Conservation (phyloP, 2,329 filamentous ascomycete species). For the Trichoderma sp. region DNA sequence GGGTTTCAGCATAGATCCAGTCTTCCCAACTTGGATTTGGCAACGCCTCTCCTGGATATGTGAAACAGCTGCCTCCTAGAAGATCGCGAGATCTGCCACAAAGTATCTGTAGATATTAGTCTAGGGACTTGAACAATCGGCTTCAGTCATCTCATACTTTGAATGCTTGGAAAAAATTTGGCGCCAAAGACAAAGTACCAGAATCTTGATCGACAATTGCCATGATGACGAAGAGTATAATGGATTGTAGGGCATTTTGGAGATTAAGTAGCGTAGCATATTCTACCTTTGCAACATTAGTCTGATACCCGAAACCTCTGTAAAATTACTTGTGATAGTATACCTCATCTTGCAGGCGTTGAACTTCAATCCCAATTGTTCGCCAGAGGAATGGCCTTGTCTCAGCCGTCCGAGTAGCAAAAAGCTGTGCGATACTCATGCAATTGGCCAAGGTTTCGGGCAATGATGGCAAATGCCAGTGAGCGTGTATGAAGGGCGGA, state of each 20-base stretch:
- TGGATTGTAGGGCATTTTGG: not conserved
- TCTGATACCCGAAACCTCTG: not conserved
- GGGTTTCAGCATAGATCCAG: slow-evolving; percentile 1
- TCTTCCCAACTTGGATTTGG: slow-evolving; percentile 4
- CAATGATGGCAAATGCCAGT: slow-evolving; percentile 2
- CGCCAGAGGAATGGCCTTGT: slow-evolving; percentile 7
- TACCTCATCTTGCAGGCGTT: slow-evolving; percentile 5
- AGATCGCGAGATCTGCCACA: not conserved
- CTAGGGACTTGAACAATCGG: too few species aligned
- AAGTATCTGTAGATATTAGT: not conserved
- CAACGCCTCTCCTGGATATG: not conserved
- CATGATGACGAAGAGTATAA: slow-evolving; percentile 1
- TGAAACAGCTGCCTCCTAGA: not conserved
- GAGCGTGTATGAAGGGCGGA: slow-evolving; percentile 5
- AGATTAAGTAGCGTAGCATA: not conserved
- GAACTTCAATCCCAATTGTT: not conserved
- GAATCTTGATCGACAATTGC: slow-evolving; percentile 1
- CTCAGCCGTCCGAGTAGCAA: slow-evolving; percentile 1
- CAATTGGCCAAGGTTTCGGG: not conserved
- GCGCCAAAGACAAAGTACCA: not conserved
- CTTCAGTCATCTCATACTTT: not conserved
- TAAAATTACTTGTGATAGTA: not conserved
- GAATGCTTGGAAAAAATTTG: not conserved
- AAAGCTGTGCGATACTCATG: slow-evolving; percentile 8
- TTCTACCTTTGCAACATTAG: not conserved